Percentiles rank a stretch among this genome's conserved stretches.
phyloP scores from a whole-genome alignment of 305 asterid species.

The Solanum aculeatissimum region DNA sequence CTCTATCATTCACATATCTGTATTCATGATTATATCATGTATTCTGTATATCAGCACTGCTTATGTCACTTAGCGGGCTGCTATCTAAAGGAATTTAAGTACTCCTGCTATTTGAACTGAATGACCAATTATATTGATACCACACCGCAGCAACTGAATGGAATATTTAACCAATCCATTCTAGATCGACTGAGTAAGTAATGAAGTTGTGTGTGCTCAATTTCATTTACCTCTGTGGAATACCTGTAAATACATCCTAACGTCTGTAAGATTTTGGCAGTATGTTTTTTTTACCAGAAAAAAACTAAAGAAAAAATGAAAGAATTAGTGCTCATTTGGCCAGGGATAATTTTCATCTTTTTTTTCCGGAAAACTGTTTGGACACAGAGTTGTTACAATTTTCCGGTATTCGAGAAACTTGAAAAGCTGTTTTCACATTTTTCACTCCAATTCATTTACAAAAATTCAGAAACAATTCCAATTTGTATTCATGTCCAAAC shows the following conservation, averaged over 20 bases:
- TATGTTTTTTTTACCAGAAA: background rate
- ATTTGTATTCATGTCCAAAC: too few relatives aligned
- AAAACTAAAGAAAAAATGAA: background rate
- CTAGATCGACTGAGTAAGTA: background rate
- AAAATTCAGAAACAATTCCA: too few relatives aligned
- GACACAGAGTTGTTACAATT: too few relatives aligned
- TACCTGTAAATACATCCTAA: background rate
- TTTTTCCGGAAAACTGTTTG: too few relatives aligned
- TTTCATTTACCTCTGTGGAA: background rate
- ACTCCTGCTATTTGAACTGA: background rate
- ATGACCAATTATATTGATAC: background rate
- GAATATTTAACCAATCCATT: background rate
- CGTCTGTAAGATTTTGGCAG: background rate
- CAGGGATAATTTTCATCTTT: too few relatives aligned
- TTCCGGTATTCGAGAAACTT: too few relatives aligned
- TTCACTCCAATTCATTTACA: too few relatives aligned
- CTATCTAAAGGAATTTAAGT: background rate
- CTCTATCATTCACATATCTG: background rate
- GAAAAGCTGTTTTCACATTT: too few relatives aligned
- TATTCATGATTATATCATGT: background rate
- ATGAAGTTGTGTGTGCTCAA: background rate
- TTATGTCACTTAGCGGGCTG: background rate
- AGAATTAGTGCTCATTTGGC: background rate
- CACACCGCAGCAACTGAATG: background rate
- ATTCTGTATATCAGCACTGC: background rate